A percentile compares a stretch with the other conserved stretches of the same genome.
Conservation (phyloP, 805 yeast species). For the Nakazawaea peltata region DNA sequence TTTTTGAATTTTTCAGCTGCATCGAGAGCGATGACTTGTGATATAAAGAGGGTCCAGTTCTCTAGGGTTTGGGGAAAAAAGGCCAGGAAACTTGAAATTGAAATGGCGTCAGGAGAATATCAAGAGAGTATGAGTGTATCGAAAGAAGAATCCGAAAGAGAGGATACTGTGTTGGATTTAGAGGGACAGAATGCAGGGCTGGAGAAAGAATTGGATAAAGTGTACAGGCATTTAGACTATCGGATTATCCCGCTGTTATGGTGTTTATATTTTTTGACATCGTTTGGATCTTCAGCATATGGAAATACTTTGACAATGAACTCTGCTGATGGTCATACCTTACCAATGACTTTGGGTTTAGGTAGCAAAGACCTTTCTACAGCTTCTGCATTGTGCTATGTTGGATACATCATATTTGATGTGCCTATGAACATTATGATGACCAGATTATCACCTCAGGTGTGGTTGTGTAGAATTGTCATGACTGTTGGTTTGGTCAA, state of each 20-base stretch:
- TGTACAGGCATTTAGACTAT: slow-evolving; percentile 55
- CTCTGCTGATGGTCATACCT: slow-evolving; percentile 48
- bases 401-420: slow-evolving; percentile 78
- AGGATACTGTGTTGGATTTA: too few relatives aligned
- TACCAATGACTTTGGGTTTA: slow-evolving; percentile 41
- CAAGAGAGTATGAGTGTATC: too few relatives aligned
- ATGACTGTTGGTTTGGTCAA: slow-evolving; percentile 72
- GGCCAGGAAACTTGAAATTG: too few relatives aligned
- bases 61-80: too few relatives aligned
- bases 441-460: slow-evolving; percentile 80
- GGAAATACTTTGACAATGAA: slow-evolving; percentile 83
- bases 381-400: slow-evolving; percentile 76
- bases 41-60: too few relatives aligned
- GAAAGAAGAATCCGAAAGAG: too few relatives aligned
- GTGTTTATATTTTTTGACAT: slow-evolving; percentile 69
- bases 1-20: too few relatives aligned
- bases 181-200: too few relatives aligned
- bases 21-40: too few relatives aligned
- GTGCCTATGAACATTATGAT: slow-evolving; percentile 81
- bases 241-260: slow-evolving; percentile 80
- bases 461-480: slow-evolving; percentile 77
- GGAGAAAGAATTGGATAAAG: slow-evolving; percentile 36
- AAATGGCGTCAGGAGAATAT: too few relatives aligned
- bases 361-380: slow-evolving; percentile 53
- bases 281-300: slow-evolving; percentile 71